These are phyloP conservation scores for Chaetomiaceae sp. DNA, from an alignment of 2,329 filamentous ascomycete species.

Conservation along the genomic window DNA sequence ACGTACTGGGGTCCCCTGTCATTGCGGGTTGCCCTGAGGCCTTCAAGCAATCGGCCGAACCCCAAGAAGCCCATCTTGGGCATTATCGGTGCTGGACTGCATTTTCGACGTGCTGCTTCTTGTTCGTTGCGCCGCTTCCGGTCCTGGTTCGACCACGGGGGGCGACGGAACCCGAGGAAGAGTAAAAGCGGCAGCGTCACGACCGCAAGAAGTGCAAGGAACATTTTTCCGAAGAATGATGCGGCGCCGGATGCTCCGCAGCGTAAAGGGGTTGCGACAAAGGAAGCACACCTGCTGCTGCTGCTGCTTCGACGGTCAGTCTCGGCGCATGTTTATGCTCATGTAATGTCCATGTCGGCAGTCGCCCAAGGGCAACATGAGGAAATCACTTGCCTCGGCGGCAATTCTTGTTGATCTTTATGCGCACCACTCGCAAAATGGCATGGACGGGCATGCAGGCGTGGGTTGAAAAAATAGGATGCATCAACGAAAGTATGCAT, in stretches of 20 bases:
- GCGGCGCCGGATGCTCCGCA: neutral
- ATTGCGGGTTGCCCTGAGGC: conserved; percentile 15
- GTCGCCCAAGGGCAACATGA: too few species aligned
- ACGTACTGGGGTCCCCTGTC: conserved; percentile 21
- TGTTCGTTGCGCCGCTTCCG: neutral
- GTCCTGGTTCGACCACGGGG: neutral
- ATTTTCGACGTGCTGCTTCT: conserved; percentile 7
- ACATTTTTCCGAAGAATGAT: neutral
- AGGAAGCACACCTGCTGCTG: too few species aligned
- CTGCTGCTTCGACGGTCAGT: too few species aligned
- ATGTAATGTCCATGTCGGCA: too few species aligned
- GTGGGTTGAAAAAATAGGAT: too few species aligned
- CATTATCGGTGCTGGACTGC: conserved; percentile 12
- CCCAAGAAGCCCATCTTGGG: conserved; percentile 20
- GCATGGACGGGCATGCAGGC: too few species aligned
- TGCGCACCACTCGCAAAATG: too few species aligned
- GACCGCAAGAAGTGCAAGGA: neutral
- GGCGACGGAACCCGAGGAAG: neutral
- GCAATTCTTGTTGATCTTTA: too few species aligned
- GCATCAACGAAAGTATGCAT: too few species aligned
- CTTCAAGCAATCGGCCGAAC: conserved; percentile 17
- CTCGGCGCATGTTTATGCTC: too few species aligned
- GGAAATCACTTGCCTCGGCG: too few species aligned
- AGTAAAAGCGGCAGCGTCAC: neutral
- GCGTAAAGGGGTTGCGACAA: neutral